A percentile compares a stretch with the other conserved stretches of the same genome.
Conservation (phyloP, 2,329 filamentous ascomycete species). For the Colletotrichum sp. region DNA sequence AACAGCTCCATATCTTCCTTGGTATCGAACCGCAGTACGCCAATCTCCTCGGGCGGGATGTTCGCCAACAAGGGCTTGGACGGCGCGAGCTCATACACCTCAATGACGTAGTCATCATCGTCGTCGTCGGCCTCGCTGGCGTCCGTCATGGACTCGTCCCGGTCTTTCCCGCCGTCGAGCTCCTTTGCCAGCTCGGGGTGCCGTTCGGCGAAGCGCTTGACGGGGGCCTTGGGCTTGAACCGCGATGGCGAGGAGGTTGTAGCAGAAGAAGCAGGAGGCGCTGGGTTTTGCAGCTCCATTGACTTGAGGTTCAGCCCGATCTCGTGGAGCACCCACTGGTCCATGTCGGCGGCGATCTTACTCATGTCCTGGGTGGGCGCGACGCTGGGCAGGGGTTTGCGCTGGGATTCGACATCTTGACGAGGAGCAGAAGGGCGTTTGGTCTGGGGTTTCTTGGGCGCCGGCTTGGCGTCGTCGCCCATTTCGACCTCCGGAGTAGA, state of each 20-base stretch:
- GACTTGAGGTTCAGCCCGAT: conserved; percentile 58
- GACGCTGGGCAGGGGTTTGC: conserved; percentile 28
- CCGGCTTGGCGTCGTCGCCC: neutral
- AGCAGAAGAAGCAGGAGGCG: neutral
- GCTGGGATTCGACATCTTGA: conserved; percentile 1
- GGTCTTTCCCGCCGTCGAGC: conserved; percentile 25
- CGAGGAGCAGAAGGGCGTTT: neutral
- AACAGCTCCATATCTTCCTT: conserved; percentile 66
- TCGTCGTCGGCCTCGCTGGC: conserved; percentile 45
- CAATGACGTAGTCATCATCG: conserved; percentile 66
- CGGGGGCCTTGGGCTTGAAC: conserved; percentile 62
- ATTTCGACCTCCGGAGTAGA: neutral
- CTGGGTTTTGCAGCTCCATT: conserved; percentile 43
- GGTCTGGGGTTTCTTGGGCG: conserved; percentile 15
- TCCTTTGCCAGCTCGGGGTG: conserved; percentile 47
- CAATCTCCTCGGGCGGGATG: conserved; percentile 56
- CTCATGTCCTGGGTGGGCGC: conserved; percentile 50
- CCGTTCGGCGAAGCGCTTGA: conserved; percentile 59
- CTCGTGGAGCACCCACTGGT: conserved; percentile 63
- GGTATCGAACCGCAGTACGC: conserved; percentile 61
- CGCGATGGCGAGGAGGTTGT: conserved; percentile 30
- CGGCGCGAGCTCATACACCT: conserved; percentile 68
- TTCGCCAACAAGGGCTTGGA: conserved; percentile 52
- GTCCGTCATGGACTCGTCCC: conserved; percentile 42
- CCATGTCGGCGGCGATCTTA: conserved; percentile 59